These are phyloP conservation scores for Ottelia alismoides DNA, from an alignment of 106 monocot species.

Conservation along the genomic window DNA sequence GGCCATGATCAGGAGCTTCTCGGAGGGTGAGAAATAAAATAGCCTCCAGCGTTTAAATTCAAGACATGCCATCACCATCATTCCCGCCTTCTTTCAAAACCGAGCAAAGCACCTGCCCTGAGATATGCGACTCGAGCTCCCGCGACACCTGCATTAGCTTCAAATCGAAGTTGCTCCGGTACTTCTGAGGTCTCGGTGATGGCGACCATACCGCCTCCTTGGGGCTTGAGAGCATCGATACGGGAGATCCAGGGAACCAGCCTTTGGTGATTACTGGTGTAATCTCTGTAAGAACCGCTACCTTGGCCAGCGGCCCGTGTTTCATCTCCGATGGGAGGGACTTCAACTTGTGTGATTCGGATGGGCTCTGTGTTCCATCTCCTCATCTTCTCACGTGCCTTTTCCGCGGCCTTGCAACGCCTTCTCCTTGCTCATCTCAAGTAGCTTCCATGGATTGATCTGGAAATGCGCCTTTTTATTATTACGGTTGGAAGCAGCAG, in stretches of 20 bases:
- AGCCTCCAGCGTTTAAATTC: too few relatives aligned
- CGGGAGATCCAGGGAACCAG: conserved; percentile 30
- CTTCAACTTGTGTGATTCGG: conserved; percentile 31
- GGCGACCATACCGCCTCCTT: conserved; percentile 69
- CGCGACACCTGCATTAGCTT: conserved; percentile 69
- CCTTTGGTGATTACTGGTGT: conserved; percentile 8
- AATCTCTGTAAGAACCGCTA: conserved; percentile 11
- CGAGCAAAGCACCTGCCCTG: conserved; percentile 73
- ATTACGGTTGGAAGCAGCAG: conserved; percentile 16
- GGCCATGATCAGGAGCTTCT: too few relatives aligned
- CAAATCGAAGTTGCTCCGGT: conserved; percentile 70
- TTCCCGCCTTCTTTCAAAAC: conserved; percentile 50
- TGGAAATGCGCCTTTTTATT: conserved; percentile 34
- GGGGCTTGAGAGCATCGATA: conserved; percentile 57
- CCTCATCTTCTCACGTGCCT: conserved; percentile 63
- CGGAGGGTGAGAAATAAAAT: too few relatives aligned
- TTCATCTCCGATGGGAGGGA: conserved; percentile 75
- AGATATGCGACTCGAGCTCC: conserved; percentile 81
- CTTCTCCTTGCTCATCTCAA: conserved; percentile 89
- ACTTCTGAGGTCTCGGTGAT: conserved; percentile 43
- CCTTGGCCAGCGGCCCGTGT: conserved; percentile 29
- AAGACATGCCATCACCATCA: too few relatives aligned
- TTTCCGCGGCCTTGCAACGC: conserved; percentile 63
- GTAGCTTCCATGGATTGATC: conserved; percentile 76
- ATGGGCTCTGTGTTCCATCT: conserved; percentile 25